A percentile compares a stretch with the other conserved stretches of the same genome.
Conservation (phyloP, 2,329 filamentous ascomycete genomes). For the Ophiostoma populinum region DNA sequence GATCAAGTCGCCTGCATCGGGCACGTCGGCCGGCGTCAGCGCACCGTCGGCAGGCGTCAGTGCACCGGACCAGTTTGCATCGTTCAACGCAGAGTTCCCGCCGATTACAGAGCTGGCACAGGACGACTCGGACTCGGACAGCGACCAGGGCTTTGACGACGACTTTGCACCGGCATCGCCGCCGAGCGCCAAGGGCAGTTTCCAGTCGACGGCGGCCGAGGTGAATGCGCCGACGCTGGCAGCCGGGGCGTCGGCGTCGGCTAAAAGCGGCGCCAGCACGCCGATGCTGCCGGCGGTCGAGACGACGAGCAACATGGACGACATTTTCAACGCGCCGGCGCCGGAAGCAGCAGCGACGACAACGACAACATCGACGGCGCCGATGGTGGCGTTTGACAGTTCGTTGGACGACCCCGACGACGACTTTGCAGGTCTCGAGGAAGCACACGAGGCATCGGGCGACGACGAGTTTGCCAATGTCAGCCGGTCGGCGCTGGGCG, state of each 20-base stretch:
- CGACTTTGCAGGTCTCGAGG: constrained; percentile 68
- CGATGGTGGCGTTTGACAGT: constrained; percentile 16
- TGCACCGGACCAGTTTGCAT: constrained; percentile 22
- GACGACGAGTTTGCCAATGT: constrained; percentile 69
- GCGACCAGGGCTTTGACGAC: constrained; percentile 63
- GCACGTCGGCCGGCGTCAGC: too few relatives aligned
- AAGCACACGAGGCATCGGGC: constrained; percentile 63
- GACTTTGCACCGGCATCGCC: constrained; percentile 64
- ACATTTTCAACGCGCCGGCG: constrained; percentile 8
- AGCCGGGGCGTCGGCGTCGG: too few relatives aligned
- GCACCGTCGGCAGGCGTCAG: background rate
- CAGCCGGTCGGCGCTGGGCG: constrained; percentile 51
- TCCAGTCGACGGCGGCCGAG: too few relatives aligned
- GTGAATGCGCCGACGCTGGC: constrained; percentile 13
- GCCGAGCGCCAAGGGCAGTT: constrained; percentile 15
- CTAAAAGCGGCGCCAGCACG: background rate
- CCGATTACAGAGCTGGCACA: constrained; percentile 76
- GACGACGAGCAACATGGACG: background rate
- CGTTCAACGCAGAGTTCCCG: constrained; percentile 68
- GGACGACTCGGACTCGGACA: constrained; percentile 68
- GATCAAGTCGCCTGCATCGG: constrained; percentile 13
- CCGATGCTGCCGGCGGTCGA: too few relatives aligned
- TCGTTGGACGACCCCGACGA: constrained; percentile 58
- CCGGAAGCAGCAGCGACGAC: constrained; percentile 9
- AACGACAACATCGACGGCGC: constrained; percentile 13